A percentile compares a stretch with the other conserved stretches of the same genome.
Evolutionary conservation across 257 asterid species (phyloP).

Genomic region (Ehretia macrophylla): DNA sequence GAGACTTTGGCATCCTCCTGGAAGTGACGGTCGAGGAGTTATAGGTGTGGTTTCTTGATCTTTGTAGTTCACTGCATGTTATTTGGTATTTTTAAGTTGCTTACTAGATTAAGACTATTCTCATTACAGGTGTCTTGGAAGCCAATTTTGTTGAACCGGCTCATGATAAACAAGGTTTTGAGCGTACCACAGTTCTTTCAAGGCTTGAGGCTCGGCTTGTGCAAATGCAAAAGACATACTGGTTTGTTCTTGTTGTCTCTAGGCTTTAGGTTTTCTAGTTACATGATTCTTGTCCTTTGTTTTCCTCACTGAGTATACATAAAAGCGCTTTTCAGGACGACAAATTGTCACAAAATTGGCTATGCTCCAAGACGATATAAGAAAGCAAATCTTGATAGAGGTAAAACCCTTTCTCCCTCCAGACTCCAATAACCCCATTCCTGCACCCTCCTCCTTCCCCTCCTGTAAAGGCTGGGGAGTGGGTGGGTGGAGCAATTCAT

Average conservation of each 20-base stretch:
- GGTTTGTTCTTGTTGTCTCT: constrained; percentile 43
- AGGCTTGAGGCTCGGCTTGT: constrained; percentile 71
- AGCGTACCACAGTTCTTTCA: constrained; percentile 83
- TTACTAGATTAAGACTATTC: constrained; percentile 8
- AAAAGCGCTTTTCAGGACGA: constrained; percentile 43
- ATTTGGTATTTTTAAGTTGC: constrained; percentile 22
- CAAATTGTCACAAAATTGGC: constrained; percentile 77
- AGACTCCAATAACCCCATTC: too few species aligned
- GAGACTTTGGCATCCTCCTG: constrained; percentile 98
- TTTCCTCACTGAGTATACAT: background rate
- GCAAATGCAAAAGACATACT: constrained; percentile 77
- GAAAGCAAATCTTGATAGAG: constrained; percentile 35
- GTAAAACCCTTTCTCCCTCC: constrained; percentile 23
- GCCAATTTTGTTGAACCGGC: constrained; percentile 99
- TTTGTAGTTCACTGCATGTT: constrained; percentile 6
- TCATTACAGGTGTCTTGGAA: constrained; percentile 72
- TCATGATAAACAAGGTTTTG: constrained; percentile 98
- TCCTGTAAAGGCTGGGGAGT: too few species aligned
- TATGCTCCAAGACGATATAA: constrained; percentile 63
- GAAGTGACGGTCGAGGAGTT: constrained; percentile 99
- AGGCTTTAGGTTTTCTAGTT: constrained; percentile 6
- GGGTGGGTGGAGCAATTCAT: too few species aligned
- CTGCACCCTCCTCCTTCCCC: too few species aligned
- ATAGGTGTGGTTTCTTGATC: constrained; percentile 55
- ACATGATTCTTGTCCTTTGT: too few species aligned